Evolutionary conservation across 1,284 basidiomycete species (phyloP), one percentile per base, ranked within the genome.

Genomic region (Thecaphora thlaspeos): DNA sequence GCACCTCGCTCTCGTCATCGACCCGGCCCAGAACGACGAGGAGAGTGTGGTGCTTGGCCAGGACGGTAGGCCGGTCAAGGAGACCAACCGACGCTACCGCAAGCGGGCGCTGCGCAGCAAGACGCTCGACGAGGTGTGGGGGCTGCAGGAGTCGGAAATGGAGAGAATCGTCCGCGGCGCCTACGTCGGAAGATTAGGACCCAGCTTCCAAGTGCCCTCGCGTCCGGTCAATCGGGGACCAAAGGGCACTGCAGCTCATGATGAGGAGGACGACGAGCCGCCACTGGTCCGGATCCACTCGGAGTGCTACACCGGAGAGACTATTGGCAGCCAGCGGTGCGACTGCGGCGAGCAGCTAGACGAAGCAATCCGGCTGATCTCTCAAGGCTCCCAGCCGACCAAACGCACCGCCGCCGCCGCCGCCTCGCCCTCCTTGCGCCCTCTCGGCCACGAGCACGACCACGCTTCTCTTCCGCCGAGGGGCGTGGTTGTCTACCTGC

Each of bases 271-370:
- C 3, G 43, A 61, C n/a, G 43, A 60, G 2, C 81, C 87, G 0
- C 91, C 95, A 0, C 84, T 98, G 47, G 87, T 99, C 30, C 86
- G 95, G 21, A 93, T 99, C 48, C 95, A 99, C 80, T 94, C 91
- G 19, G 95, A 98, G 78, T 98, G 95, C 79, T 98, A 93, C 80
- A 99, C 95, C 0, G 95, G 95, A 38, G 95, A 98, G 80, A 98
- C 93, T 10, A 87, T 97, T 55, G 95, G 95, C 11, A 94, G 91
- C 75, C 93, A 96, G 87, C 87, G 95, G 28, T 99, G 95, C 79
- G 95, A 99, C 79, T 99, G 95, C 75, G 95, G 95, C 18, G 93
- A 98, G 79, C 95, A 99, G 79, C 83, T 99, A 15, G 92, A 97
- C 79, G 93, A 97, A 78, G 92, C 95, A 23, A 87, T 98, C 66